Conservation (phyloP, 257 asterid genomes). For the Petunia axillaris region DNA sequence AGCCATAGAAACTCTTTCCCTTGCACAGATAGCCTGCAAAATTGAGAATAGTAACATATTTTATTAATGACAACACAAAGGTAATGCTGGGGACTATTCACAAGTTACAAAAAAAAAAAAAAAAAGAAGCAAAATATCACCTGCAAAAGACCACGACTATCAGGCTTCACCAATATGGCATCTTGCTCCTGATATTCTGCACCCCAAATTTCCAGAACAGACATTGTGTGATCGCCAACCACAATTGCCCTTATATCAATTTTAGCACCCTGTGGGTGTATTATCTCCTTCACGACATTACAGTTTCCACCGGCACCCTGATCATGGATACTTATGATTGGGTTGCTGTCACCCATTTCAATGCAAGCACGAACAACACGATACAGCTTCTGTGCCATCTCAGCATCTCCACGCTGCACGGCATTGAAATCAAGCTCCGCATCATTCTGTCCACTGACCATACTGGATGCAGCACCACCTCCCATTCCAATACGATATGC, state of each 20-base stretch:
- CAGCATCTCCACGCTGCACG: conserved; percentile 90
- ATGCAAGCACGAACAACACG: conserved; percentile 90
- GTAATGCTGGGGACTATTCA: too few relatives aligned
- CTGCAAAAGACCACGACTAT: conserved; percentile 60
- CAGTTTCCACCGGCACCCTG: conserved; percentile 94
- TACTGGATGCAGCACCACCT: conserved; percentile 99
- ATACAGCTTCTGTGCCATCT: conserved; percentile 91
- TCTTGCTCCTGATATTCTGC: conserved; percentile 99
- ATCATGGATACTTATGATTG: conserved; percentile 88
- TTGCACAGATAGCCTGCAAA: conserved; percentile 68
- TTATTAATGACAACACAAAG: too few relatives aligned
- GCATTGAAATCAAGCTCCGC: conserved; percentile 93
- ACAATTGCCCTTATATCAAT: conserved; percentile 88
- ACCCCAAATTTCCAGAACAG: conserved; percentile 95
- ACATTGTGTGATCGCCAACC: conserved; percentile 93
- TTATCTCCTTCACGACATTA: conserved; percentile 73
- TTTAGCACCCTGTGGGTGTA: conserved; percentile 83
- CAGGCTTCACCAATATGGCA: conserved; percentile 94
- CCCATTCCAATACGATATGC: conserved; percentile 99
- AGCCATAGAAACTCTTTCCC: conserved; percentile 94
- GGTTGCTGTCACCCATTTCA: conserved; percentile 88
- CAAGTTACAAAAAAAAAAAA: too few relatives aligned
- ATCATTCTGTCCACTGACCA: conserved; percentile 97
- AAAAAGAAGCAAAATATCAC: neutral
- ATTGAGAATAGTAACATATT: neutral